These are phyloP conservation scores for Coccomyxa sp. DNA, from an alignment of 139 green algal genomes.

Conservation along the genomic window DNA sequence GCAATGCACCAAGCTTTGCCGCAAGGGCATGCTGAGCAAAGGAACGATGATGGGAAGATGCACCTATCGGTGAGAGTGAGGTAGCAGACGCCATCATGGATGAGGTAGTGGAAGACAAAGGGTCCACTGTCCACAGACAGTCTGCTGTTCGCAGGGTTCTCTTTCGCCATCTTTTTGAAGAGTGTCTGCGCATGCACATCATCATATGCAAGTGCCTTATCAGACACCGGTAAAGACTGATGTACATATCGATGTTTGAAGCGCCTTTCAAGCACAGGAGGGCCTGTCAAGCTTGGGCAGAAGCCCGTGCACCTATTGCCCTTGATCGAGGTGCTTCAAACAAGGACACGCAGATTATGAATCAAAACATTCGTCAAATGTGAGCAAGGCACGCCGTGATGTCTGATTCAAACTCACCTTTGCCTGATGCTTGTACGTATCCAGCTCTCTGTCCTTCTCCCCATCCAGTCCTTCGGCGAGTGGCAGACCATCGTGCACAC, in stretches of 20 bases:
- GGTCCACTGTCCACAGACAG: conserved; percentile 78
- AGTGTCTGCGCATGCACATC: conserved; percentile 25
- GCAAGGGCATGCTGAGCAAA: too few relatives aligned
- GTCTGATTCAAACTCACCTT: conserved; percentile 62
- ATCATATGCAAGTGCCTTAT: neutral
- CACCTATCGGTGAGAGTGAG: conserved; percentile 80
- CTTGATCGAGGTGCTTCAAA: neutral
- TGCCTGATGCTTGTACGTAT: conserved; percentile 89
- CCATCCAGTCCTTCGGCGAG: conserved; percentile 93
- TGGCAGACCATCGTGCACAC: conserved; percentile 85
- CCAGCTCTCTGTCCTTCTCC: conserved; percentile 82
- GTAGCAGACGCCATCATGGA: conserved; percentile 84
- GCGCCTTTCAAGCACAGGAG: neutral
- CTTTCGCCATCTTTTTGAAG: conserved; percentile 43
- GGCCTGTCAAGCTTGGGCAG: neutral
- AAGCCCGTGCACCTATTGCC: neutral
- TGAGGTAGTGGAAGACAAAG: conserved; percentile 85
- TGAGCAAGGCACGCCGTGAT: too few relatives aligned
- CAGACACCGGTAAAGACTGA: neutral
- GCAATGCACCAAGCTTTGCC: too few relatives aligned
- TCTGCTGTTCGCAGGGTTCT: conserved; percentile 32
- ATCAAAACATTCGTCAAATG: too few relatives aligned
- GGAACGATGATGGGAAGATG: too few relatives aligned
- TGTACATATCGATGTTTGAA: neutral
- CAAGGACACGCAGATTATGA: neutral